Conservation (phyloP, 23 red algal species). For the Gracilariopsis chorda region DNA sequence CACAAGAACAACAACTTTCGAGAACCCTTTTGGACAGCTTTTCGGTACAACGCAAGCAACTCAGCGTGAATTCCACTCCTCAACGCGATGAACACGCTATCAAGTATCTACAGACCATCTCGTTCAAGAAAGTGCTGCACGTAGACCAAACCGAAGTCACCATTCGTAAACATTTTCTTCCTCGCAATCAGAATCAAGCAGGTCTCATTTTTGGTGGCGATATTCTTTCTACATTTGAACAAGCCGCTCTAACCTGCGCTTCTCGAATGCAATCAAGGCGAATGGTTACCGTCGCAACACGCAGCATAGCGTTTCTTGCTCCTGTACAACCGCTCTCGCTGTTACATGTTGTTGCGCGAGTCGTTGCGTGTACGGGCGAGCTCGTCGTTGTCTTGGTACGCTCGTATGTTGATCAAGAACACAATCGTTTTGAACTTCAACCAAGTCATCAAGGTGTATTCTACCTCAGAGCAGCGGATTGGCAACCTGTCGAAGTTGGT, state of each 20-base stretch:
- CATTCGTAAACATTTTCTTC: slow-evolving; percentile 46
- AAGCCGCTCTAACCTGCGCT: slow-evolving; percentile 8
- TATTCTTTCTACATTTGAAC: slow-evolving; percentile 22
- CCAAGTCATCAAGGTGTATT: not conserved
- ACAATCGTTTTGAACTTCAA: not conserved
- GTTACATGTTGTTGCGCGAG: not conserved
- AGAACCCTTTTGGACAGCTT: not conserved
- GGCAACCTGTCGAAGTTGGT: not conserved
- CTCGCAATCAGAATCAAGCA: slow-evolving; percentile 17
- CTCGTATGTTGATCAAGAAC: not conserved
- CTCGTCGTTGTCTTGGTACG: not conserved
- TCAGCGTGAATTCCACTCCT: not conserved
- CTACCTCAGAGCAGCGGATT: not conserved
- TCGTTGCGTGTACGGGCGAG: not conserved
- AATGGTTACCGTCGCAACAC: not conserved
- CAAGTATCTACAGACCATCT: not conserved
- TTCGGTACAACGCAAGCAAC: not conserved
- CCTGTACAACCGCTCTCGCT: not conserved
- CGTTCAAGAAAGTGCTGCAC: not conserved
- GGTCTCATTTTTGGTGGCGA: slow-evolving; percentile 38
- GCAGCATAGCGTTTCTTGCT: not conserved
- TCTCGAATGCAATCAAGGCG: not conserved
- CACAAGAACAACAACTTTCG: not conserved
- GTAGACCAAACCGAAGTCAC: not conserved
- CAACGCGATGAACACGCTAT: not conserved